Percentiles rank a stretch among this genome's conserved stretches.
Evolutionary conservation across 257 asterid genomes (phyloP).

Genomic region (Solanum acaule): DNA sequence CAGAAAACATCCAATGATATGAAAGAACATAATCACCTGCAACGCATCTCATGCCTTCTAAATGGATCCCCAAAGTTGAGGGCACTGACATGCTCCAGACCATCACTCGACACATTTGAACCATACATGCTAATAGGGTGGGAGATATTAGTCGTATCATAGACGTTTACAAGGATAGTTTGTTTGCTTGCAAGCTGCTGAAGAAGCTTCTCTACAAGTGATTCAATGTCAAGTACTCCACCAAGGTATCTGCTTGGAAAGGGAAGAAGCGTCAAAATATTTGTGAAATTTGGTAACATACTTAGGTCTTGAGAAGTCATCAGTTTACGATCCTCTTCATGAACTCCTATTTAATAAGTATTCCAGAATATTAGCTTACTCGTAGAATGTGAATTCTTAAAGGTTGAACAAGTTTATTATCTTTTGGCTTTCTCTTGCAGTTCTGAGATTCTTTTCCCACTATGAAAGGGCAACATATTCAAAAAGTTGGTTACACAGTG

Average conservation of each 20-base stretch:
- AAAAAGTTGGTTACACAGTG: background rate
- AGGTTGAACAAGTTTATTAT: background rate
- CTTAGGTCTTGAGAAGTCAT: background rate
- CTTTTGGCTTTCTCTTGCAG: background rate
- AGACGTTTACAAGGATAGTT: conserved; percentile 83
- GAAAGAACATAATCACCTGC: conserved; percentile 48
- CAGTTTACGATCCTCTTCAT: background rate
- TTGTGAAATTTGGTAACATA: background rate
- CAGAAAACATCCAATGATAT: background rate
- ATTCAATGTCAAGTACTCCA: conserved; percentile 94
- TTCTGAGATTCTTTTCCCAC: background rate
- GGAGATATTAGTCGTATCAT: conserved; percentile 62
- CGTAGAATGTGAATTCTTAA: background rate
- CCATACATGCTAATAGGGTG: conserved; percentile 92
- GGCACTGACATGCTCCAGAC: conserved; percentile 49
- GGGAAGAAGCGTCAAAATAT: background rate
- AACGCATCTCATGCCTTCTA: conserved; percentile 93
- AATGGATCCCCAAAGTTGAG: conserved; percentile 96
- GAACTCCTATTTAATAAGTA: background rate
- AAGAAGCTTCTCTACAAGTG: conserved; percentile 94
- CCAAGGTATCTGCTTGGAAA: conserved; percentile 74
- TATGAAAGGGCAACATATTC: background rate
- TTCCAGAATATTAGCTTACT: background rate
- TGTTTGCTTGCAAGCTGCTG: conserved; percentile 98
- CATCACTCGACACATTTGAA: conserved; percentile 38